Base-by-base conservation (phyloP, 208 protist genomes). In the Herpetomonas tarakana region DNA sequence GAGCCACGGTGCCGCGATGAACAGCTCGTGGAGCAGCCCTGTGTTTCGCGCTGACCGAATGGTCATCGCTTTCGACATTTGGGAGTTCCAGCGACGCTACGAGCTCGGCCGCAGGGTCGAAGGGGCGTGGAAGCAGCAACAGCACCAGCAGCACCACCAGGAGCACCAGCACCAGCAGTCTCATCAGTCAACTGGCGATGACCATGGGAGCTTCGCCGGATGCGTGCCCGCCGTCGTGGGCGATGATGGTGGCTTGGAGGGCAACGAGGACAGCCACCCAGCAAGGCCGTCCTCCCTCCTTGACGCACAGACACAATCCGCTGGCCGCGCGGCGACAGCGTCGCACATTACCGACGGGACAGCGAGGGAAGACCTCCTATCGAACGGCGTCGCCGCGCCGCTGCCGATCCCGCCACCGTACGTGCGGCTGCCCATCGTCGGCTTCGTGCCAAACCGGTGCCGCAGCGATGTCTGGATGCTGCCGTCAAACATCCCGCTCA, bases 401-500 rank as follows among this genome's bases (percentile, higher is more conserved):
- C 44, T n/a, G 19, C 19, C 38, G 4, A 2, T 19, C 12, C 41
- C 50, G n/a, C 29, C 51, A 11, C 61, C 39, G 12, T 59, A 63
- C 25, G 74, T 89, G 53, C 79, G 82, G 46, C 27, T 89, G 3
- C 78, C 82, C 24, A 29, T 89, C 14, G 73, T 89, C 4, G 82
- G 82, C 9, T 52, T 92, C 6, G 76, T 94, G 24, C 86, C 86
- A 0, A 91, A 77, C 52, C 85, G 88, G 1, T 91, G 74, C 61
- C 88, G 88, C 3, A 67, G 73, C 30, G 88, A 92, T 46, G 85
- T 90, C 25, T 94, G 88, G 88, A 78, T 83, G 55, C 52, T 69
- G 46, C 75, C 67, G 1, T 61, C 71, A 3, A 49, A 58, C 53
- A 58, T 56, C 46, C 62, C 66, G 9, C 27, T 53, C 47, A 66